Evolutionary conservation across 1,284 basidiomycete genomes (phyloP), one percentile per base, ranked within the genome.

Genomic region (Termitomyces sp.): DNA sequence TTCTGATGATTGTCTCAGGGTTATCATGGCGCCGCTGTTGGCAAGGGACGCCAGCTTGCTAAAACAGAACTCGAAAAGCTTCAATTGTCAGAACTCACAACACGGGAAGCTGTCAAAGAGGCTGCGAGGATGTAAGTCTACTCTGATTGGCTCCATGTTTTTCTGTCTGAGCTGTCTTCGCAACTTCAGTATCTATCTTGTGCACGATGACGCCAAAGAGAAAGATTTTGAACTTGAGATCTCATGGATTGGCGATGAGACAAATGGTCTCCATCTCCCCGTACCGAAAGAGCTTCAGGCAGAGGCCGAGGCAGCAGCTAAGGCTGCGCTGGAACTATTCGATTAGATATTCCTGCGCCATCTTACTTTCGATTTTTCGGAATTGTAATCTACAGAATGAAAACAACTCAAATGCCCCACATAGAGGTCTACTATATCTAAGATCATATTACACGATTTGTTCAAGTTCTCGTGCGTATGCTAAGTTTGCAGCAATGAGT

Each of bases 31-130:
- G 91, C 91, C 24, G 97, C 97, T 7, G 87, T 97, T 17, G 97
- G 97, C 53, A 99, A 99, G 72, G 97, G 97, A 19, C 86, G 91
- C 58, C 94, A 98, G 66, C 79, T 99, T 58, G 97, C 97, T 17
- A 98, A 98, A 80, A 99, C 96, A 2, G 97, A 99, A 70, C 77
- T 99, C 52, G 97, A 99, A 73, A 99, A 99, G 73, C 83, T 98
- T 54, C 89, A 92, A 63, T 75, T 97, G 45, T 74, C 86, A 3
- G 87, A 90, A 61, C 70, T 98, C 52, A 83, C 89, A 2, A 82
- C 81, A 50, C 80, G 86, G 58, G 86, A 98, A 70, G 94, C 93
- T n/a, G 91, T 95, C 12, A 76, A 85, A 59, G 94, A 97, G 68
- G 90, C 93, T n/a, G 94, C 94, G 15, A 81, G 94, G 70, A 97